These are phyloP conservation scores for Punica granatum DNA, from an alignment of 345 rosid species.

Conservation along the genomic window DNA sequence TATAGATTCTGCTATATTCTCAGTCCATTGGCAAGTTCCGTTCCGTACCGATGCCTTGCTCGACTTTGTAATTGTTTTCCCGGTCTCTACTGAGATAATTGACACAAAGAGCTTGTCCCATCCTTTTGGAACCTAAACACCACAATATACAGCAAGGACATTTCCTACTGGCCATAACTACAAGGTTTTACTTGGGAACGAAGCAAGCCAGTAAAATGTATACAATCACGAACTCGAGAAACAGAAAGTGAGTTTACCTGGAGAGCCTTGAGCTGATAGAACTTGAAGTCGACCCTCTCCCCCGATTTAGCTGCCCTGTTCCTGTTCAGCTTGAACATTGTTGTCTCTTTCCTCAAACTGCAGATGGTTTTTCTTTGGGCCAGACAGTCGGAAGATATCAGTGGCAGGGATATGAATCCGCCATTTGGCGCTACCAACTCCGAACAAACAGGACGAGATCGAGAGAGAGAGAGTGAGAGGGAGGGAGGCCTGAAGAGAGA, in stretches of 20 bases:
- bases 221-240: not conserved
- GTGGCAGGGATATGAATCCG: not conserved
- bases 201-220: not conserved
- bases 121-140: slow-evolving; percentile 51
- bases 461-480: not conserved
- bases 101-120: slow-evolving; percentile 58
- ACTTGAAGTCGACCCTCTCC: slow-evolving; percentile 40
- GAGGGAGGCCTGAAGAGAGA: not conserved
- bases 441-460: not conserved
- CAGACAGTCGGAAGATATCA: not conserved
- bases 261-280: slow-evolving; percentile 36
- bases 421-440: not conserved
- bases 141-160: not conserved
- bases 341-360: not conserved
- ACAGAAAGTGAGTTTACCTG: not conserved
- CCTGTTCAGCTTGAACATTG: slow-evolving; percentile 44
- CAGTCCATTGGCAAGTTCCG: slow-evolving; percentile 57
- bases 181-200: not conserved
- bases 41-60: slow-evolving; percentile 31
- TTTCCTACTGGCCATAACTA: not conserved
- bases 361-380: not conserved
- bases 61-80: slow-evolving; percentile 39
- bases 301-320: slow-evolving; percentile 26
- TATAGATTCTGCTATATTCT: slow-evolving; percentile 32
- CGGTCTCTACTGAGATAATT: slow-evolving; percentile 32